A percentile compares a stretch with the other conserved stretches of the same genome.
These are phyloP conservation scores for Vitis hybrid DNA, from an alignment of 177 flowering plant species.

Conservation along the genomic window DNA sequence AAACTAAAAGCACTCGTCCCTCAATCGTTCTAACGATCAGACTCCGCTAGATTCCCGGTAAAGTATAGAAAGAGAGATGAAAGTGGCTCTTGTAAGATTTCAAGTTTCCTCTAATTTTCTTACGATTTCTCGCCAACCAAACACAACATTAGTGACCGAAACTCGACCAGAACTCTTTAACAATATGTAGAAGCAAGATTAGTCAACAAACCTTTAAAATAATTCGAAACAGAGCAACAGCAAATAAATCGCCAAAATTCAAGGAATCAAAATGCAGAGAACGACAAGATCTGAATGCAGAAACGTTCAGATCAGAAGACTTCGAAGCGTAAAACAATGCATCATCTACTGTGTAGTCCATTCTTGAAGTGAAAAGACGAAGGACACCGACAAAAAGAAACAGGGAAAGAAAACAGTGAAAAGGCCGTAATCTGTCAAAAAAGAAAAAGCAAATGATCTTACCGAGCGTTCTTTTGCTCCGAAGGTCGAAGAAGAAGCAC, in stretches of 20 bases:
- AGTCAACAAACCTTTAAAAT: background rate
- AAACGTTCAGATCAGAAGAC: slow-evolving; percentile 1
- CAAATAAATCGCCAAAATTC: slow-evolving; percentile 1
- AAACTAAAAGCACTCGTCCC: too few species aligned
- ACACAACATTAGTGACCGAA: too few species aligned
- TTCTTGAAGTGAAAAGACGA: background rate
- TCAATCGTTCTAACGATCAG: too few species aligned
- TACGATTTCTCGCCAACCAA: too few species aligned
- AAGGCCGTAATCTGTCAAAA: background rate
- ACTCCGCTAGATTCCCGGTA: too few species aligned
- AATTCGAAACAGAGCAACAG: slow-evolving; percentile 1
- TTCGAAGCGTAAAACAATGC: background rate
- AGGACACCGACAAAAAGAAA: background rate
- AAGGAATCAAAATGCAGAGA: background rate
- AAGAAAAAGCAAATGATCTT: background rate
- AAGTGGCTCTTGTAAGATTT: too few species aligned
- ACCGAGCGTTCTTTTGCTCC: background rate
- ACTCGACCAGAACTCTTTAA: background rate
- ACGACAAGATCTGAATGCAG: background rate
- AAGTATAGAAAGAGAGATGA: too few species aligned
- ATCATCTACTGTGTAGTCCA: background rate
- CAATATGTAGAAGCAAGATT: background rate
- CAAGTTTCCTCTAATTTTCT: too few species aligned
- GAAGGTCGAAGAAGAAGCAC: background rate
- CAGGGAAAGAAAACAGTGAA: background rate